Evolutionary conservation across 176 grass and related monocot species (phyloP).

Genomic region (Rhynchospora tenuis): DNA sequence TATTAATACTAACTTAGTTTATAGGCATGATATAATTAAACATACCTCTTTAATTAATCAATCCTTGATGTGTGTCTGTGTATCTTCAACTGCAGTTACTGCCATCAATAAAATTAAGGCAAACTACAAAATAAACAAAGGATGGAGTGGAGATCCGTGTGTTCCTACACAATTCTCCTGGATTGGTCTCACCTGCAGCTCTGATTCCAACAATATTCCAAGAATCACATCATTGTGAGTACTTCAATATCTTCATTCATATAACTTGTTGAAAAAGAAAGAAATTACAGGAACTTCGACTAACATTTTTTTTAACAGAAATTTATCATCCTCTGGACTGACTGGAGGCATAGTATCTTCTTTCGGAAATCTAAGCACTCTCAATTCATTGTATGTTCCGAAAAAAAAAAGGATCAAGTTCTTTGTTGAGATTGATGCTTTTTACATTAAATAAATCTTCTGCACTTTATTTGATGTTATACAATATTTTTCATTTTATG

Average conservation of each 20-base stretch:
- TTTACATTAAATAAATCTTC: not conserved
- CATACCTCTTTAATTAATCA: too few relatives aligned
- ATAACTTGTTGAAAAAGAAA: not conserved
- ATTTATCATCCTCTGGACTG: conserved; percentile 30
- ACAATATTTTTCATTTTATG: not conserved
- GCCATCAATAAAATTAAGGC: conserved; percentile 32
- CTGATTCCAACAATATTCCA: conserved; percentile 4
- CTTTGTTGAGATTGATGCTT: not conserved
- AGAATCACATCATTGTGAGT: conserved; percentile 40
- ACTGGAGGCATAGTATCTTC: conserved; percentile 21
- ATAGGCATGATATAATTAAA: too few relatives aligned
- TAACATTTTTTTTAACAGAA: conserved; percentile 20
- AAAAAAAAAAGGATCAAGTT: not conserved
- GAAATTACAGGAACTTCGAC: not conserved
- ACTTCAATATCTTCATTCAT: not conserved
- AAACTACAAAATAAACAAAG: conserved; percentile 27
- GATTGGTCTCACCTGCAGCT: conserved; percentile 33
- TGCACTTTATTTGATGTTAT: not conserved
- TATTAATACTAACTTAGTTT: too few relatives aligned
- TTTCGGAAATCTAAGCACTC: conserved; percentile 31
- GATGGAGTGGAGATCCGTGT: conserved; percentile 56
- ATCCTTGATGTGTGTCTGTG: not conserved
- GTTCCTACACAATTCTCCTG: conserved; percentile 17
- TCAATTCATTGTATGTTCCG: conserved; percentile 31
- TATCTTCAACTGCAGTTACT: conserved; percentile 11